A percentile compares a stretch with the other conserved stretches of the same genome.
Conservation (phyloP, 1,139 yeast genomes). For the Yamadazyma sp. region DNA sequence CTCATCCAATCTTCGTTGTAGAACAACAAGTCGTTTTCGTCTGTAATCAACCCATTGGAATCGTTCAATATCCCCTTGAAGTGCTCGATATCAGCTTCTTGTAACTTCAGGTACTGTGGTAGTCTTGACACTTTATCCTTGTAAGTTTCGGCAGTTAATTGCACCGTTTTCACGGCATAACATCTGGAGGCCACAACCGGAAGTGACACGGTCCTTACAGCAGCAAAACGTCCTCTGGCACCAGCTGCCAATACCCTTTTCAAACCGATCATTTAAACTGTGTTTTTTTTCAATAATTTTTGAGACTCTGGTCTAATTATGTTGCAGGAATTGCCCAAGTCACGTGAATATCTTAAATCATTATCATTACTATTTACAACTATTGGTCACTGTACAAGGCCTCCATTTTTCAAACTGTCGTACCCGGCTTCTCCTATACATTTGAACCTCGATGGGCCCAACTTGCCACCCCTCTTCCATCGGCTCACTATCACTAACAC, state of each 20-base stretch:
- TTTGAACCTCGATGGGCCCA: slow-evolving; percentile 65
- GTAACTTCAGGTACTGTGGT: slow-evolving; percentile 45
- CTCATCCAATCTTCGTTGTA: slow-evolving; percentile 97
- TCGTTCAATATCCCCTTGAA: slow-evolving; percentile 60
- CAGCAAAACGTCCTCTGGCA: background rate
- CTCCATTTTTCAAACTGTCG: slow-evolving; percentile 34
- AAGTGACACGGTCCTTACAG: background rate
- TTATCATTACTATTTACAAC: no score
- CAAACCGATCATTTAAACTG: slow-evolving; percentile 1
- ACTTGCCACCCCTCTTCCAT: slow-evolving; percentile 72
- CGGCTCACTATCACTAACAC: slow-evolving; percentile 62
- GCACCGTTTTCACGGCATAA: slow-evolving; percentile 44
- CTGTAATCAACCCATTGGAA: slow-evolving; percentile 46
- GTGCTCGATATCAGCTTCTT: slow-evolving; percentile 55
- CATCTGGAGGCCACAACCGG: slow-evolving; percentile 2
- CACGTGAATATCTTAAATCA: slow-evolving; percentile 3
- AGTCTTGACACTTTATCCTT: slow-evolving; percentile 52
- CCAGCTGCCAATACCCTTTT: slow-evolving; percentile 1
- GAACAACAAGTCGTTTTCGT: slow-evolving; percentile 62
- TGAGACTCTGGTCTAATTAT: slow-evolving; percentile 2
- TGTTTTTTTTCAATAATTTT: slow-evolving; percentile 2
- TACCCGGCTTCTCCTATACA: slow-evolving; percentile 56
- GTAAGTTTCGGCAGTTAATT: slow-evolving; percentile 64
- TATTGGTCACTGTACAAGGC: background rate
- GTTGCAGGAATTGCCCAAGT: background rate